A percentile compares a stretch with the other conserved stretches of the same genome.
These are phyloP conservation scores for Fusarium chaquense DNA, from an alignment of 2,329 filamentous ascomycete genomes.

Conservation along the genomic window DNA sequence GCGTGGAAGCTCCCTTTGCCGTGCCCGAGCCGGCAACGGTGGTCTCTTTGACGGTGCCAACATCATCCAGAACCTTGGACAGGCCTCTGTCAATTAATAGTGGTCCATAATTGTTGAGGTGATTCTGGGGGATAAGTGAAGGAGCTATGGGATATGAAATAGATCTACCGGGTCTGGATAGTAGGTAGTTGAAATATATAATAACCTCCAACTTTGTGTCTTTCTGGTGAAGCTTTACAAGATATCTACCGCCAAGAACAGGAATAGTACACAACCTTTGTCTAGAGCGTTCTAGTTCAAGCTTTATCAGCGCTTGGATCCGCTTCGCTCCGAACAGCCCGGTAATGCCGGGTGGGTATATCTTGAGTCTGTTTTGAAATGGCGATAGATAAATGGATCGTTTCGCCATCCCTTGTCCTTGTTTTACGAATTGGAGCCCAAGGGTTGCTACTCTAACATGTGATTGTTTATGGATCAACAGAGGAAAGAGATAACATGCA, in stretches of 20 bases:
- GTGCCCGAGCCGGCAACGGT: neutral
- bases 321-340: slow-evolving; percentile 29
- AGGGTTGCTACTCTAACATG: slow-evolving; percentile 36
- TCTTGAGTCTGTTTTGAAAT: slow-evolving; percentile 1
- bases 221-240: neutral
- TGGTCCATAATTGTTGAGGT: neutral
- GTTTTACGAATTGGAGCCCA: slow-evolving; percentile 21
- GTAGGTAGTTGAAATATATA: slow-evolving; percentile 9
- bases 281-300: slow-evolving; percentile 33
- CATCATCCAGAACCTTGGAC: slow-evolving; percentile 22
- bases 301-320: slow-evolving; percentile 37
- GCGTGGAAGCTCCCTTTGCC: slow-evolving; percentile 19
- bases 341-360: slow-evolving; percentile 29
- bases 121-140: neutral
- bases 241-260: neutral
- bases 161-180: slow-evolving; percentile 1
- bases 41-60: slow-evolving; percentile 13
- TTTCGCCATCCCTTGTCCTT: slow-evolving; percentile 6
- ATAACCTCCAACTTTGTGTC: slow-evolving; percentile 2
- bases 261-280: neutral
- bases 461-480: slow-evolving; percentile 14
- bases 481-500: slow-evolving; percentile 9
- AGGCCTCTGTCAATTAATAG: slow-evolving; percentile 2
- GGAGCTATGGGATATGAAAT: slow-evolving; percentile 7
- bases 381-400: neutral